These are phyloP conservation scores for Anacardium occidentale DNA, from an alignment of 345 rosid genomes.

Conservation along the genomic window DNA sequence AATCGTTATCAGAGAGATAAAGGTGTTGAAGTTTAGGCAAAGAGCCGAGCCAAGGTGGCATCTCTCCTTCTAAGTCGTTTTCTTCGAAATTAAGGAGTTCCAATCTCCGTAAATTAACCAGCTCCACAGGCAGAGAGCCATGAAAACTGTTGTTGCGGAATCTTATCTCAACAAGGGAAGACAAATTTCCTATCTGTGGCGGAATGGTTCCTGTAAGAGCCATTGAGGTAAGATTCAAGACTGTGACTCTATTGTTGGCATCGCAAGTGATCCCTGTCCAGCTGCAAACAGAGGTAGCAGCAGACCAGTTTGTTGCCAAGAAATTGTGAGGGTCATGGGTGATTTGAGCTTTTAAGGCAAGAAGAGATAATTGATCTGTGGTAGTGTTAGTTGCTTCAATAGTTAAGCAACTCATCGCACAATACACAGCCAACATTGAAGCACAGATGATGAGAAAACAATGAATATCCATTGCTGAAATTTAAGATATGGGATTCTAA, in stretches of 20 bases:
- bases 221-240: constrained; percentile 23
- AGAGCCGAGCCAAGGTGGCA: constrained; percentile 16
- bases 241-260: constrained; percentile 12
- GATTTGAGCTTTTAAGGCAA: constrained; percentile 18
- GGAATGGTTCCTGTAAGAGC: constrained; percentile 25
- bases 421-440: not conserved
- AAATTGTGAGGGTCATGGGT: not conserved
- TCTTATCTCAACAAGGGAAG: not conserved
- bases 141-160: constrained; percentile 16
- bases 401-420: not conserved
- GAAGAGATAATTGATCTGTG: constrained; percentile 3
- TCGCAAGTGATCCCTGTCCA: constrained; percentile 30
- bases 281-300: constrained; percentile 17
- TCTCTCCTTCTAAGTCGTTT: constrained; percentile 1
- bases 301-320: constrained; percentile 24
- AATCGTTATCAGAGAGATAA: constrained; percentile 11
- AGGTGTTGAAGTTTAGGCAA: constrained; percentile 8
- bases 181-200: constrained; percentile 19
- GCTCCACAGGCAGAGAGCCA: not conserved
- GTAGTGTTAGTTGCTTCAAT: not conserved
- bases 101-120: not conserved
- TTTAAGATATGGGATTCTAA: not conserved
- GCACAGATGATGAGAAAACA: not conserved
- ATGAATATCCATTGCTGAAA: not conserved
- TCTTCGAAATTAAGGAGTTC: not conserved